Evolutionary conservation across 768 basidiomycete genomes (phyloP), one percentile per base, ranked within the genome.

Genomic region (Cystofilobasidium capitatum): DNA sequence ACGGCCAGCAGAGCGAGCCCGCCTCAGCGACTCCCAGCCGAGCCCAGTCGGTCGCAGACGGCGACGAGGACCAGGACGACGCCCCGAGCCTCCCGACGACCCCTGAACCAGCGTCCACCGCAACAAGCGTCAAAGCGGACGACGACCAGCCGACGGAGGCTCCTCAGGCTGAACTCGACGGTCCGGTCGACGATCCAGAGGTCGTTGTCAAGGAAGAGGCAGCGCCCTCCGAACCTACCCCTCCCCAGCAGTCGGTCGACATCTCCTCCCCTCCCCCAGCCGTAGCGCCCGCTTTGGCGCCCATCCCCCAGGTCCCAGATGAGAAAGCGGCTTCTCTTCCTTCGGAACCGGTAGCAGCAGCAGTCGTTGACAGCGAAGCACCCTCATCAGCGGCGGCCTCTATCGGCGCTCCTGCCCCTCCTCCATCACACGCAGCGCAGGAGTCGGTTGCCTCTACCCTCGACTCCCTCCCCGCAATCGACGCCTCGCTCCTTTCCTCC

Each of bases 391-490:
- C 60, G 9, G 62, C 20, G 17, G 36, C 62, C 4, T 3, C 24
- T 9, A 35, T 29, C n/a, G 49, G n/a, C 17, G 31, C 44, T 17
- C 29, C 42, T 12, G 26, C 55, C 16, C n/a, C 42, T n/a, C 37
- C 64, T 5, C 40, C 31, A 26, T 55, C 64, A n/a, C 42, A 55
- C 22, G 57, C 64, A 13, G 57, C 57, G 10, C 55, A 58, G 22
- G 42, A 36, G 31, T 65, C 64, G 9, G 64, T 39, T 22, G 57
- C 57, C 29, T 65, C 64, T 14, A 58, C 57, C n/a, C 42, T 58
- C 14, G 42, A 39, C 40, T 58, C 64, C 16, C 55, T 58, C 31
- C 40, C 64, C 17, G 42, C 57, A 26, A 42, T 45, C 42, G 58
- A 42, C 24, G 45, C 35, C 36, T 6, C 42, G 17, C 20, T 42